Evolutionary conservation across 2,329 filamentous ascomycete genomes (phyloP), one percentile per base, ranked within the genome.

Genomic region (Aspergillus intermedius): DNA sequence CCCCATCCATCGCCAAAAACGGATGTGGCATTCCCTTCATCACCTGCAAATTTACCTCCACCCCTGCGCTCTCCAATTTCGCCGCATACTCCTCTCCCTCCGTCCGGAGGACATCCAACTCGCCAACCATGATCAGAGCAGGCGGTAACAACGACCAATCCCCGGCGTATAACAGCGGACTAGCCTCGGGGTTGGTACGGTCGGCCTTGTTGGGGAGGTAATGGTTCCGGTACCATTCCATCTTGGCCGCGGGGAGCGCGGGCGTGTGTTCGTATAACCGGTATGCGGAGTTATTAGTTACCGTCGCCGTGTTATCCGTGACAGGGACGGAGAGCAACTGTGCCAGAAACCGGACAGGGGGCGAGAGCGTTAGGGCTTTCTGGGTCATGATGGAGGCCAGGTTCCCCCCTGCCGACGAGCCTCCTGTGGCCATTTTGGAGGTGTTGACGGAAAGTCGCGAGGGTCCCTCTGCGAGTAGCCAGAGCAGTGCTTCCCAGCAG

Each of bases 171-270:
- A 82, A 68, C 43, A 82, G 58, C 2, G 77, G 77, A 42, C 76
- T 80, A 0, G 79, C 77, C 58, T 81, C 78, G 0, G 76, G 74
- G 30, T 78, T 66, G 2, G 59, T 55, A 71, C 77, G 74, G 46
- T 74, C 70, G 2, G 57, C 58, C 21, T 67, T 48, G 39, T 76
- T 64, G 0, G 78, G 78, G 2, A 83, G 69, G 61, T 82, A 82
- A 59, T 79, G 76, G 15, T 72, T 59, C n/a, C 79, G 70, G 57
- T 80, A 83, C 79, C 80, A 82, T 44, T 78, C 59, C 79, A 82
- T 82, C 61, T 82, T 81, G 3, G 66, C 65, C 0, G 78, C 77
- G 0, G 79, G 75, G 1, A 82, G 68, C 0, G 78, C 76, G 0
- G 78, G 73, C 0, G 74, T 71, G 56, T 74, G 67, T 54, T 80